Base-by-base conservation (phyloP, 2,329 filamentous ascomycete genomes). In the Aureobasidium pullulans region DNA sequence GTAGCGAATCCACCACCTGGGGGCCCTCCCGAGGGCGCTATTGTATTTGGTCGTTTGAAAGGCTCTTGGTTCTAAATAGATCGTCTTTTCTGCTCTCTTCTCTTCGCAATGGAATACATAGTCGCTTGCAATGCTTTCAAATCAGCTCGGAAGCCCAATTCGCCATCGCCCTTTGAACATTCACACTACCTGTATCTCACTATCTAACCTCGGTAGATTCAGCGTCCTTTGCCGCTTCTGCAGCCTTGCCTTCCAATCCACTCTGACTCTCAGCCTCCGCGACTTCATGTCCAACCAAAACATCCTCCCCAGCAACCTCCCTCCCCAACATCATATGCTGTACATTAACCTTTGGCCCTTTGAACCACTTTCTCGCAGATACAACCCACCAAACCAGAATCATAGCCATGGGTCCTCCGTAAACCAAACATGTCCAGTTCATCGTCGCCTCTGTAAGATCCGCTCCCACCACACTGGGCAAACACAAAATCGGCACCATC, bases 401-500 rank as follows among this genome's bases (percentile, higher is more conserved):
- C 3, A 78, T 57, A 23, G 64, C 48, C 59, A 60, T 62, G 6
- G 58, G 58, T 1, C 37, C 56, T 23, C 84, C 85, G 70, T 85
- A 88, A 8, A 87, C 84, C 28, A 88, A 73, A 63, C 76, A 81
- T 1, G 85, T 87, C 82, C 85, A 89, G 67, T 89, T 88, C 85
- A 88, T 88, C 6, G 73, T 66, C 15, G 75, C 68, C 1, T 70
- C 68, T 3, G 78, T 77, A 54, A 88, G 68, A 64, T 86, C 74
- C 0, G 69, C 71, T 1, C 84, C 84, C 1, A 76, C 82, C 5
- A 78, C 74, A 49, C 78, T 79, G 0, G 86, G 86, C 49, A 89
- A 76, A 68, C 84, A 88, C 46, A 89, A 74, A 42, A 88, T 83
- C 0, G 86, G 86, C 53, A 88, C 75, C 82, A 89, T 88, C 28